Conservation (phyloP, 2,329 filamentous ascomycete genomes). For the Zopfia rhizophila region DNA sequence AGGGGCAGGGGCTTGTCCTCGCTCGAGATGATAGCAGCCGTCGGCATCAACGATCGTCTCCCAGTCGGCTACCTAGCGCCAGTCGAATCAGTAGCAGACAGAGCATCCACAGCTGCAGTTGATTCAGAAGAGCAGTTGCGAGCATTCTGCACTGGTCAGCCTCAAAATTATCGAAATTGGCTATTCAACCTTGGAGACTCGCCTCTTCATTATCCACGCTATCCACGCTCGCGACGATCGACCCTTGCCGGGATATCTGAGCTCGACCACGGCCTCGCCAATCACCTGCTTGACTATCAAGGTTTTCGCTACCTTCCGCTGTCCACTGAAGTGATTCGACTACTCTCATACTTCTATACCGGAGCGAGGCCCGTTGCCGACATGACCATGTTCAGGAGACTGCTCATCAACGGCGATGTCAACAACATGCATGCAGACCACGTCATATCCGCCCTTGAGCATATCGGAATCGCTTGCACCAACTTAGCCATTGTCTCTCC, state of each 20-base stretch:
- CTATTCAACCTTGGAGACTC: background rate
- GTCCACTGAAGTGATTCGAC: constrained; percentile 10
- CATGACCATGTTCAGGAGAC: constrained; percentile 19
- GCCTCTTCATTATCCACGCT: constrained; percentile 1
- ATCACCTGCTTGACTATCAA: constrained; percentile 13
- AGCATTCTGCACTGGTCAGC: constrained; percentile 17
- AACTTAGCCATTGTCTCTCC: constrained; percentile 25
- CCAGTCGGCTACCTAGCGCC: background rate
- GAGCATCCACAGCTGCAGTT: background rate
- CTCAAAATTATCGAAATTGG: constrained; percentile 12
- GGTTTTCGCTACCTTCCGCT: constrained; percentile 24
- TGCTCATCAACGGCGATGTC: constrained; percentile 26
- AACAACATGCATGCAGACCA: constrained; percentile 22
- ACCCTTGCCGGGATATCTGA: constrained; percentile 27
- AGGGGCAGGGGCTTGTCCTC: background rate
- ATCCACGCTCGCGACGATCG: constrained; percentile 16
- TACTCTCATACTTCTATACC: constrained; percentile 21
- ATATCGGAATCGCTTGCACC: constrained; percentile 25
- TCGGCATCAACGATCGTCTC: too few species aligned
- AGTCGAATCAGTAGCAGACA: background rate
- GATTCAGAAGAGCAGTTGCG: constrained; percentile 1
- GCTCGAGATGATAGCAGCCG: too few species aligned
- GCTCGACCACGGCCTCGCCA: constrained; percentile 21
- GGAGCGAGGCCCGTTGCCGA: constrained; percentile 25
- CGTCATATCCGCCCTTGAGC: constrained; percentile 18